These are phyloP conservation scores for Lolium multiflorum DNA, from an alignment of 176 grass and related monocot species.

Conservation along the genomic window DNA sequence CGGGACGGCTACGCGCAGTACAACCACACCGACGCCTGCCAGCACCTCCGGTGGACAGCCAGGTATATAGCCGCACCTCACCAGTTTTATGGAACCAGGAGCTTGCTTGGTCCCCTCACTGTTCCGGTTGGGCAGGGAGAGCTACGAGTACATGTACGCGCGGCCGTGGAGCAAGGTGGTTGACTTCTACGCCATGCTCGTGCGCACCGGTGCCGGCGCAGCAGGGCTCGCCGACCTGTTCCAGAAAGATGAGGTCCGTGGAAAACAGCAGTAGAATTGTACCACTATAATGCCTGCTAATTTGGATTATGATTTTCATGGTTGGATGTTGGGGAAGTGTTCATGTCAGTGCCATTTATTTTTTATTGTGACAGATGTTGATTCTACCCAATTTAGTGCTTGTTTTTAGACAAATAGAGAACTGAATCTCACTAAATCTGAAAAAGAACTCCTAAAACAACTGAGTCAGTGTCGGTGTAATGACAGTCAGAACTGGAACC, in stretches of 20 bases:
- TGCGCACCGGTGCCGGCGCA: constrained; percentile 51
- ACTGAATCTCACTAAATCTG: neutral
- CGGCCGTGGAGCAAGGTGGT: constrained; percentile 78
- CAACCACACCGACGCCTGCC: constrained; percentile 76
- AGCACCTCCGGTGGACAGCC: constrained; percentile 70
- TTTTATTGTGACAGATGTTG: neutral
- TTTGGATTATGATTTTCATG: neutral
- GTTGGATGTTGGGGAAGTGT: neutral
- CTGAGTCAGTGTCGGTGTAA: no score
- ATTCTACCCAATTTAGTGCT: neutral
- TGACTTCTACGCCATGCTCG: constrained; percentile 75
- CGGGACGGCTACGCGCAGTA: constrained; percentile 65
- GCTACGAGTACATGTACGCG: constrained; percentile 76
- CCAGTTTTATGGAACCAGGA: constrained; percentile 7
- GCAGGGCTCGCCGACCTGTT: constrained; percentile 64
- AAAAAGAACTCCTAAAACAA: no score
- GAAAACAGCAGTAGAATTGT: neutral
- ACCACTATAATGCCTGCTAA: neutral
- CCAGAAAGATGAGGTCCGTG: constrained; percentile 44
- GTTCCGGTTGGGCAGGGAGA: constrained; percentile 57
- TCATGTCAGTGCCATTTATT: neutral
- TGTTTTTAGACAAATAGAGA: neutral
- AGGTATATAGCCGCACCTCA: constrained; percentile 42
- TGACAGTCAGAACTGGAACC: no score
- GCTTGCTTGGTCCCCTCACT: constrained; percentile 1